A percentile compares a stretch with the other conserved stretches of the same genome.
These are phyloP conservation scores for Hanseniaspora vineae DNA, from an alignment of 805 yeast genomes.

Conservation along the genomic window DNA sequence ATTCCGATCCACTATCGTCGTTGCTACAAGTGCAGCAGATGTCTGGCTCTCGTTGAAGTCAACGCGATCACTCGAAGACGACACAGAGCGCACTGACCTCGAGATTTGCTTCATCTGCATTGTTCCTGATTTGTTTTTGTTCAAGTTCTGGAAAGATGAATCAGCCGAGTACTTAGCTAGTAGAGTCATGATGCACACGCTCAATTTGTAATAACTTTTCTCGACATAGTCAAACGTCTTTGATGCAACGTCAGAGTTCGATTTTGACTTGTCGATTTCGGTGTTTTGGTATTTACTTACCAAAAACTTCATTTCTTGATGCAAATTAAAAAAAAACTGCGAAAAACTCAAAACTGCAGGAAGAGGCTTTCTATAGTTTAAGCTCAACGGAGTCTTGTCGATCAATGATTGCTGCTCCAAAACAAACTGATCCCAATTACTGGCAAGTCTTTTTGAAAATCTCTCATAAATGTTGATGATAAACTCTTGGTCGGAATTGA, in stretches of 20 bases:
- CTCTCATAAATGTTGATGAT: constrained; percentile 37
- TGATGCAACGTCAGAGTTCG: background rate
- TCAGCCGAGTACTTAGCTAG: no score
- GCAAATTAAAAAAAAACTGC: constrained; percentile 21
- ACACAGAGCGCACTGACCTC: no score
- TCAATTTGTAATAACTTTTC: constrained; percentile 4
- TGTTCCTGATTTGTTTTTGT: no score
- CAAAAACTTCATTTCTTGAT: constrained; percentile 4
- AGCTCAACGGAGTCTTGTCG: constrained; percentile 21
- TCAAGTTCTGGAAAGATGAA: no score
- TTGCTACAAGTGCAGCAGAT: no score
- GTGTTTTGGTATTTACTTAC: constrained; percentile 17
- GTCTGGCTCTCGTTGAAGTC: no score
- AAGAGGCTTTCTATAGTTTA: constrained; percentile 27
- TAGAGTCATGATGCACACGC: background rate
- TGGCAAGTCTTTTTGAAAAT: constrained; percentile 36
- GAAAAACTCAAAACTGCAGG: constrained; percentile 37
- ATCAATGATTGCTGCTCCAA: constrained; percentile 38
- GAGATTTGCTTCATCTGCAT: no score
- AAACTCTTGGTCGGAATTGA: constrained; percentile 53
- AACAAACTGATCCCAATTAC: constrained; percentile 47
- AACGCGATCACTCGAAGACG: no score
- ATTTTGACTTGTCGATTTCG: background rate
- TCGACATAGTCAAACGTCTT: constrained; percentile 5
- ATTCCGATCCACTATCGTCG: background rate